Base-by-base conservation (phyloP, 257 asterid species). In the Striga asiatica region DNA sequence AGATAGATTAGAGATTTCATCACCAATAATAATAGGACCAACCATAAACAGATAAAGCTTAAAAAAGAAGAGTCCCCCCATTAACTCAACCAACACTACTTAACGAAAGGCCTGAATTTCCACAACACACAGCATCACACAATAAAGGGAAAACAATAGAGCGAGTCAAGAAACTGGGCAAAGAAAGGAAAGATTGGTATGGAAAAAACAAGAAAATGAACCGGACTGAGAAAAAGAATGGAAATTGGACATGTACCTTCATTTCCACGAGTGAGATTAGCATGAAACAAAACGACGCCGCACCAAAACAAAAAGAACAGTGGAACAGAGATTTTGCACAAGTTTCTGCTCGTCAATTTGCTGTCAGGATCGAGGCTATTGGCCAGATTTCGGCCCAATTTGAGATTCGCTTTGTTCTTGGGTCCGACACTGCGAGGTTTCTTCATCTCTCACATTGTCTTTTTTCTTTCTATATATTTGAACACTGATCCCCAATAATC, bases 221-320 rank as follows among this genome's bases (percentile, higher is more conserved):
- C n/a, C n/a, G n/a, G n/a, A n/a, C n/a, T n/a, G 12, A 34, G 56
- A 46, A 56, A 46, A 56, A 47, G 25, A 25, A 49, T 10, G n/a
- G n/a, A 17, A 32, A 11, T 29, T 51, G 14, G 23, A 31, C 17
- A 24, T n/a, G 50, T 68, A 89, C 96, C 89, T 80, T 73, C 81
- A 47, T 76, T 80, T 23, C 85, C 86, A 29, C 83, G 66, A 62
- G 85, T 66, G 71, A 81, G 73, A 58, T 61, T 63, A 46, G 91
- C 68, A 61, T 77, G 80, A 61, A 80, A 74, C 70, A 81, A 64
- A 5, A 83, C 20, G 60, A 65, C 31, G 39, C 64, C 58, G 18
- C 81, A 74, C 84, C 88, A 83, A 57, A 84, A 54, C 5, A 88
- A 73, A 66, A 78, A 75, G 66, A 83, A 71, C 14, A 83, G 66